Evolutionary conservation across 2,329 filamentous ascomycete genomes (phyloP), one percentile per base, ranked within the genome.

Genomic region (Lecanicillium sp.): DNA sequence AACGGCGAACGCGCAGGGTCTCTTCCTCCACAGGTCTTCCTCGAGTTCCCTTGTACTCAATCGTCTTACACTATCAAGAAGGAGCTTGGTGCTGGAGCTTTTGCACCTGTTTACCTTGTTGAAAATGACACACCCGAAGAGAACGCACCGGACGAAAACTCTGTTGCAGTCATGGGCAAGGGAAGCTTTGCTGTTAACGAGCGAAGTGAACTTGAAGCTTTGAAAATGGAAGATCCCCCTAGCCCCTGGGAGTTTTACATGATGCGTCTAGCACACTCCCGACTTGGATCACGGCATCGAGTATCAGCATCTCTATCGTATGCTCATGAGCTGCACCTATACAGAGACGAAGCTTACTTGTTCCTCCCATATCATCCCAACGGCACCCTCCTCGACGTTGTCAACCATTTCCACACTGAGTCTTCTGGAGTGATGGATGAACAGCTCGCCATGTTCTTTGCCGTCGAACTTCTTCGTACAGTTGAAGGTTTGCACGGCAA

Each of bases 191-290:
- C 74, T n/a, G 53, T 69, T 9, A 65, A 64, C 25, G 64, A 67
- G 33, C 78, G 84, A 30, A 66, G 67, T 31, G 46, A 67, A 2
- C 70, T 92, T 4, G 88, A 95, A 59, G 92, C 92, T 2, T 71
- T 98, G 50, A 98, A 98, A 62, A 89, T 95, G 78, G 92, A 98
- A 63, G 76, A 83, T 22, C 87, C 89, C 1, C 85, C 90, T 0
- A 83, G 80, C 4, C 73, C 85, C 0, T 98, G 92, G 92, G 92
- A 98, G 56, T 98, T 96, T 55, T 85, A 95, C 62, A 94, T 98
- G 60, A 87, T 96, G 67, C 82, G 86, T 2, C 76, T 87, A 40
- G 79, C 85, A 2, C 85, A 90, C 46, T 68, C 75, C 16, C 83
- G 92, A 1, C 70, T 98, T 0, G 83, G 81, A 0, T 71, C 81